phyloP scores from a whole-genome alignment of 2,329 filamentous ascomycete species.

The Colletotrichum echinochloae region DNA sequence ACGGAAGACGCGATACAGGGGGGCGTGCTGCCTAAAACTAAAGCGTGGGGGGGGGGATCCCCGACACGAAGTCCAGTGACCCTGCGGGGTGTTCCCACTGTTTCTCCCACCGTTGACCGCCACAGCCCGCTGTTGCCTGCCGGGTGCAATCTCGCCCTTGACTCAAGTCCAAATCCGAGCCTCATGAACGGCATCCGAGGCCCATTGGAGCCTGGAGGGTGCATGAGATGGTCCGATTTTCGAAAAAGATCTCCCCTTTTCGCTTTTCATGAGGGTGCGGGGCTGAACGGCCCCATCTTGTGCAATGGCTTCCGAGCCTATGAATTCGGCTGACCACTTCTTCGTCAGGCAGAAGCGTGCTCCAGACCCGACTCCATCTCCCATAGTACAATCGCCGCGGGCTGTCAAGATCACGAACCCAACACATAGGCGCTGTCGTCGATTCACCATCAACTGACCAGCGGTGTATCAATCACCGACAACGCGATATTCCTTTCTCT shows the following conservation, averaged over 20 bases:
- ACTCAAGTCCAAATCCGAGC: constrained; percentile 5
- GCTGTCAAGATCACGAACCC: neutral
- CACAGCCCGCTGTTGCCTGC: constrained; percentile 35
- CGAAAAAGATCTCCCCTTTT: neutral
- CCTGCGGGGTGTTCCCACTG: constrained; percentile 11
- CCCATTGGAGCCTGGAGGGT: constrained; percentile 26
- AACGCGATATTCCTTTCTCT: neutral
- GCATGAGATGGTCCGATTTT: neutral
- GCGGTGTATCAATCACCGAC: neutral
- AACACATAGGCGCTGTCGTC: neutral
- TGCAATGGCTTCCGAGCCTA: neutral
- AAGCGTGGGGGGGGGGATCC: constrained; percentile 3
- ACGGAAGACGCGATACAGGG: constrained; percentile 24
- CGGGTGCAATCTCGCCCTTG: constrained; percentile 11
- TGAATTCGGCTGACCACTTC: neutral
- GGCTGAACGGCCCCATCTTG: neutral
- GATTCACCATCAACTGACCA: neutral
- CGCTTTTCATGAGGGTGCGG: neutral
- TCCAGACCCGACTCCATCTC: neutral
- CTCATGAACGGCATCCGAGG: constrained; percentile 2
- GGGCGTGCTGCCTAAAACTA: constrained; percentile 39
- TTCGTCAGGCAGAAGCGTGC: constrained; percentile 15
- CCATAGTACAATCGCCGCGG: no score
- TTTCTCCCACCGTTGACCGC: constrained; percentile 15
- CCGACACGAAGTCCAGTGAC: constrained; percentile 40